phyloP scores from a whole-genome alignment of 1,139 yeast species.

The Pichia sp. region DNA sequence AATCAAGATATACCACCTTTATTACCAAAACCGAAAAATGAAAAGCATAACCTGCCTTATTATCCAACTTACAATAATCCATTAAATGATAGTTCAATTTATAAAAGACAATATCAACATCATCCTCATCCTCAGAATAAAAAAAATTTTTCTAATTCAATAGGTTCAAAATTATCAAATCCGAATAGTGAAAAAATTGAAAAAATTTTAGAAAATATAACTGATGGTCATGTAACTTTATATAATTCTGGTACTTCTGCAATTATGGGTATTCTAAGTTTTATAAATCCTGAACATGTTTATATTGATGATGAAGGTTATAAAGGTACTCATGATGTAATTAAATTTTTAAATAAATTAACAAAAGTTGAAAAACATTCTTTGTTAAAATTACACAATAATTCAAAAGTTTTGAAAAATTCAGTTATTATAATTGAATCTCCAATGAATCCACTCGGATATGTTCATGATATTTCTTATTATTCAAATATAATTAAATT shows the following conservation, averaged over 20 bases:
- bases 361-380: conserved; percentile 49
- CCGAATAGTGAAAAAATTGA: conserved; percentile 71
- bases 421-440: conserved; percentile 82
- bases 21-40: background rate
- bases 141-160: conserved; percentile 29
- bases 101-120: conserved; percentile 9
- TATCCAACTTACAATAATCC: conserved; percentile 27
- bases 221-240: conserved; percentile 55
- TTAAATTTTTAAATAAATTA: conserved; percentile 58
- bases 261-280: conserved; percentile 67
- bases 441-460: conserved; percentile 83
- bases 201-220: conserved; percentile 53
- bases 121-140: too few relatives aligned
- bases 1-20: background rate
- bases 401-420: conserved; percentile 37
- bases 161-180: conserved; percentile 67
- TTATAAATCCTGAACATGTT: conserved; percentile 63
- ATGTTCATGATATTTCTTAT: conserved; percentile 53
- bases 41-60: conserved; percentile 17
- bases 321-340: conserved; percentile 75
- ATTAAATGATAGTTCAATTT: conserved; percentile 17
- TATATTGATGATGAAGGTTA: conserved; percentile 70
- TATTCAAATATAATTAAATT: conserved; percentile 68
- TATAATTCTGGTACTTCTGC: conserved; percentile 83
- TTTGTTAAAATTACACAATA: conserved; percentile 40